Conservation (phyloP, 306 rosid genomes). For the Elaeagnus macrophylla region DNA sequence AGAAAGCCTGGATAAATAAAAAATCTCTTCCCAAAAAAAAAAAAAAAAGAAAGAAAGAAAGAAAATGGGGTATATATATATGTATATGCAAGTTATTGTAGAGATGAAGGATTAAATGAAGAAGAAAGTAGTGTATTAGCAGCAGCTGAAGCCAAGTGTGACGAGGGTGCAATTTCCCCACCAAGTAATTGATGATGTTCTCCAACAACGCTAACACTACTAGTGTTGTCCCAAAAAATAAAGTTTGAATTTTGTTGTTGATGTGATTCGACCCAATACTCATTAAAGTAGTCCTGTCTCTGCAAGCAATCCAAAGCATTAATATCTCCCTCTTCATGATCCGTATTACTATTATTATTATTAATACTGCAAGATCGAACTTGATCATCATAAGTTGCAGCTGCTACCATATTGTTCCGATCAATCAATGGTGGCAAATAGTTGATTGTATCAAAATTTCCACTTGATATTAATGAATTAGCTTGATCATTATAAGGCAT, state of each 20-base stretch:
- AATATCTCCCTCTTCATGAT: conserved; percentile 45
- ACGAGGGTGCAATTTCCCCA: conserved; percentile 38
- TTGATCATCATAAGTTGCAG: conserved; percentile 16
- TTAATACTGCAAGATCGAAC: conserved; percentile 34
- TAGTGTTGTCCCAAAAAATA: conserved; percentile 68
- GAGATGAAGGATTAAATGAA: conserved; percentile 45
- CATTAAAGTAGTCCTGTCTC: conserved; percentile 51
- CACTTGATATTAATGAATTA: no score
- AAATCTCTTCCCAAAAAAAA: no score
- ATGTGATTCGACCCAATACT: conserved; percentile 59
- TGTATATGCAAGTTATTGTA: conserved; percentile 19
- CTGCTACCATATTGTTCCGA: conserved; percentile 43
- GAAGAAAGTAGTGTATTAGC: conserved; percentile 36
- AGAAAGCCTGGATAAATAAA: no score
- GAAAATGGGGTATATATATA: no score
- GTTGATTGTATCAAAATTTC: no score
- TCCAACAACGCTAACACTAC: conserved; percentile 20
- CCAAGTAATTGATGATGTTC: conserved; percentile 21
- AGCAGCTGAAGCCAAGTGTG: conserved; percentile 41
- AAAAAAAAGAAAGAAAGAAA: no score
- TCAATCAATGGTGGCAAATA: conserved; percentile 1
- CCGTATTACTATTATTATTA: conserved; percentile 6
- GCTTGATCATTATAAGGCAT: no score
- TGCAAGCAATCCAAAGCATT: conserved; percentile 54
- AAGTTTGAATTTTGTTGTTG: conserved; percentile 56